Conservation (phyloP, 2,329 filamentous ascomycete genomes). For the Talaromyces sp. region DNA sequence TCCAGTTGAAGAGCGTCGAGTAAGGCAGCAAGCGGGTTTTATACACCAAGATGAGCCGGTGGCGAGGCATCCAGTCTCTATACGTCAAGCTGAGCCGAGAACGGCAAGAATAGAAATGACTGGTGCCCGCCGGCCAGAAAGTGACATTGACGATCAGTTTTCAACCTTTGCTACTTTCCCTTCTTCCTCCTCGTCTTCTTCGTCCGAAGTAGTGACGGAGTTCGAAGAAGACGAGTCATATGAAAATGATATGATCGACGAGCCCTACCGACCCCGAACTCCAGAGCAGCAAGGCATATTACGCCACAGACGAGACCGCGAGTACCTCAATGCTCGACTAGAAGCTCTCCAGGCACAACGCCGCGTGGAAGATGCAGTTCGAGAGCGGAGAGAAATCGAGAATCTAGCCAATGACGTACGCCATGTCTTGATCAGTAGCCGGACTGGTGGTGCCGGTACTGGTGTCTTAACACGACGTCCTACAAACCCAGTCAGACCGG, state of each 20-base stretch:
- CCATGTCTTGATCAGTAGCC: not conserved
- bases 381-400: conserved; percentile 2
- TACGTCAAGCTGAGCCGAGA: not conserved
- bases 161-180: conserved; percentile 3
- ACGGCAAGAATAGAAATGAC: not conserved
- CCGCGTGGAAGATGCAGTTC: not conserved
- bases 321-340: conserved; percentile 4
- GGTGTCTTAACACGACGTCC: not conserved
- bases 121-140: not conserved
- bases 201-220: not conserved
- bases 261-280: not conserved
- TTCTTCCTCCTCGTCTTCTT: conserved; percentile 3
- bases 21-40: not conserved
- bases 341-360: conserved; percentile 6
- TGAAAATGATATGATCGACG: not conserved
- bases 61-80: not conserved
- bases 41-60: not conserved
- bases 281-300: not conserved
- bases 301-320: not conserved
- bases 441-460: not conserved
- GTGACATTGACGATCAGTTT: conserved; percentile 2
- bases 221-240: conserved; percentile 3
- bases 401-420: conserved; percentile 2
- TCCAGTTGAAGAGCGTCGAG: conserved; percentile 7
- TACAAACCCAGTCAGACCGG: not conserved